Evolutionary conservation across 371 early-diverging fungal species (phyloP), one percentile per base, ranked within the genome.

Genomic region (Zychaea mexicana): DNA sequence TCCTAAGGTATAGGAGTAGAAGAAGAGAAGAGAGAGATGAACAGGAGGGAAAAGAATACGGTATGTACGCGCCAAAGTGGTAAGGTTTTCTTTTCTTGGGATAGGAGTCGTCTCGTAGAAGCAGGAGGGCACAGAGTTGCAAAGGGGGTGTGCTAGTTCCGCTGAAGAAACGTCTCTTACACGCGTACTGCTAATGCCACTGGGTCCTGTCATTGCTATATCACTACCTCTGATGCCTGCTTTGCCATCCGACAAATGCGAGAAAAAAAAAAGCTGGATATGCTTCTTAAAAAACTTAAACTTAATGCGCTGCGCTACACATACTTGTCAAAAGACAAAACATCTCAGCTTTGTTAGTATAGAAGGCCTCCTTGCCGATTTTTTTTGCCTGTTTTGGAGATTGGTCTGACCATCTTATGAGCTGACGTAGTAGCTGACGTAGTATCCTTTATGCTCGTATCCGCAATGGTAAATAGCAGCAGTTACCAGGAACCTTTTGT

Each of bases 121-220:
- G 57, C 64, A 63, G 64, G 64, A 63, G 64, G 64, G 13, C 32
- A 31, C 57, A 57, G 56, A 63, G 64, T 63, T 63, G 57, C 15
- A 47, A 45, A 57, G 56, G 39, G 63, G 57, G 57, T 56, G 46
- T 57, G 38, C 19, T 61, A 53, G 15, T 53, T 60, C 27, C 26
- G 32, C n/a, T 28, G 19, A 39, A 39, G 55, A 33, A 33, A 33
- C 36, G 24, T 55, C 55, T 55, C 53, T 55, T 55, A 4, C 31
- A 24, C 32, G 17, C 19, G 42, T 42, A 17, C n/a, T n/a, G n/a
- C n/a, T n/a, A n/a, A n/a, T n/a, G n/a, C n/a, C n/a, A n/a, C n/a
- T n/a, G n/a, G n/a, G n/a, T n/a, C n/a, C n/a, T n/a, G n/a, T n/a
- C n/a, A n/a, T n/a, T n/a, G n/a, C n/a, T n/a, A n/a, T n/a, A n/a